Evolutionary conservation across 805 yeast species (phyloP), one percentile per base, ranked within the genome.

Genomic region (Schwanniomyces pseudopolymorphus): DNA sequence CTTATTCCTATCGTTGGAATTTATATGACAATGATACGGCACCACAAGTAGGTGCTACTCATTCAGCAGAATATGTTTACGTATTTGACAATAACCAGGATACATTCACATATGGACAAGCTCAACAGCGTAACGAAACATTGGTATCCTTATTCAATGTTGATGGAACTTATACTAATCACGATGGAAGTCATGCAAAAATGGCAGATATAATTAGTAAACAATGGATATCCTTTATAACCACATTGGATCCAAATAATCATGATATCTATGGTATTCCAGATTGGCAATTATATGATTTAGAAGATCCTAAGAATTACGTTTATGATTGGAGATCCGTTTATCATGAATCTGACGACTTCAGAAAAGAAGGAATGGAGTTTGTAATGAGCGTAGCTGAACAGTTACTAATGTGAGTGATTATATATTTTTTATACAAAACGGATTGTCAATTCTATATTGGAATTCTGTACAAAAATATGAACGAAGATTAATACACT

Each of bases 201-300:
- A 24, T 25, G 10, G 42, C 28, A 22, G 16, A 25, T 4, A 14
- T 22, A n/a, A 39, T 39, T 7, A 39, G 33, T 19, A 39, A 39
- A 21, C 42, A 39, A 39, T 39, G 42, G 31, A 25, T 25, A n/a
- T 39, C 31, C 4, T 39, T 39, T 14, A n/a, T 39, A n/a, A n/a
- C 33, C 5, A 39, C 31, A 3, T 26, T 39, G 16, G 33, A 24
- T 14, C 42, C 42, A 19, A 39, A 39, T 19, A 39, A 39, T n/a
- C 42, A 39, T 25, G 31, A 26, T 14, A 39, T 24, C 9, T 16
- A 22, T 14, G 33, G n/a, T 22, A 25, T 25, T 14, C 31, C 33
- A 6, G 5, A 21, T 9, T 39, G 42, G 42, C 8, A 22, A 11
- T 14, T 5, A 5, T 39, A 24, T 39, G 11, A 13, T 14, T 26